phyloP scores from a whole-genome alignment of 257 asterid species.

The Przewalskia tangutica region DNA sequence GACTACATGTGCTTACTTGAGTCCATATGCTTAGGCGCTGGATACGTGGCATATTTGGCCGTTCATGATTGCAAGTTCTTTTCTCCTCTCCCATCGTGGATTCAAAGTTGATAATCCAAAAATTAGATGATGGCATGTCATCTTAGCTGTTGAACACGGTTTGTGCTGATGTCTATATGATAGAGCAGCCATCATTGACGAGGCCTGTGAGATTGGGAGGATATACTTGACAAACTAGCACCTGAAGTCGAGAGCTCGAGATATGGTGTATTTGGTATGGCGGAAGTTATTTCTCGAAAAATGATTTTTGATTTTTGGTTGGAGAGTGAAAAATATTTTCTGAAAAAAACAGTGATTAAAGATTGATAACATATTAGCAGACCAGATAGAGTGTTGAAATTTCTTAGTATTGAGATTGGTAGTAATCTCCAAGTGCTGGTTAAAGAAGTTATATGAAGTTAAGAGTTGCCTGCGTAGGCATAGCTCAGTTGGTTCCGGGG shows the following conservation, averaged over 20 bases:
- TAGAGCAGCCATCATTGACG: not conserved
- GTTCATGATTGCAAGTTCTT: constrained; percentile 12
- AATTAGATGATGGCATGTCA: not conserved
- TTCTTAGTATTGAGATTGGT: too few relatives aligned
- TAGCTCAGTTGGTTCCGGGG: too few relatives aligned
- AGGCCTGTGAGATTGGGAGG: not conserved
- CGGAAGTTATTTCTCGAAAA: not conserved
- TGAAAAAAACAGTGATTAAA: not conserved
- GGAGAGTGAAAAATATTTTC: not conserved
- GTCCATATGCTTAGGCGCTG: constrained; percentile 47
- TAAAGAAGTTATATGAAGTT: too few relatives aligned
- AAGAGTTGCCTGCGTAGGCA: too few relatives aligned
- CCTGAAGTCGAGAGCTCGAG: not conserved
- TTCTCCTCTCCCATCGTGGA: not conserved
- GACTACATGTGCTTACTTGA: constrained; percentile 23
- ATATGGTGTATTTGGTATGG: not conserved
- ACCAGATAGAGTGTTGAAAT: too few relatives aligned
- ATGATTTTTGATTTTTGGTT: not conserved
- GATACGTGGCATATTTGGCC: constrained; percentile 54
- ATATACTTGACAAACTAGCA: not conserved
- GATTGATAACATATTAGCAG: not conserved
- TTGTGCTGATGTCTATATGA: not conserved
- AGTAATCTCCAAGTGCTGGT: too few relatives aligned
- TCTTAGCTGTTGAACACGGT: not conserved
- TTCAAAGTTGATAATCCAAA: not conserved